Evolutionary conservation across 2,329 filamentous ascomycete genomes (phyloP).

Genomic region (Nannizziopsis barbatae): DNA sequence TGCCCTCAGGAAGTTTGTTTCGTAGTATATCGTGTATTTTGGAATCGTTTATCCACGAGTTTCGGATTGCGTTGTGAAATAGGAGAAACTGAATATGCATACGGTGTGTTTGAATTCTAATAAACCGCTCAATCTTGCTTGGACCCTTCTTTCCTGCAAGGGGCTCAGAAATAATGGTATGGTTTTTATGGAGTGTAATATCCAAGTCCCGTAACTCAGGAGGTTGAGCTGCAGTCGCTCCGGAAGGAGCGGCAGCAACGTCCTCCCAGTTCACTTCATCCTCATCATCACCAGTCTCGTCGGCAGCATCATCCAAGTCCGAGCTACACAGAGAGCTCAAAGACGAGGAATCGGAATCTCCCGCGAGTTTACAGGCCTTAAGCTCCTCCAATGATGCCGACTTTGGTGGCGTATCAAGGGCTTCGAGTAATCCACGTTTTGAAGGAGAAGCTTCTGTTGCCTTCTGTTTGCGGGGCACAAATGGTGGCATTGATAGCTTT

Average conservation of each 20-base stretch:
- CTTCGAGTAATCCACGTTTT: conserved; percentile 19
- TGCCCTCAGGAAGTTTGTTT: conserved; percentile 55
- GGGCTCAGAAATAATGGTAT: conserved; percentile 49
- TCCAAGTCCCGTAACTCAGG: conserved; percentile 57
- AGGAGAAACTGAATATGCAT: conserved; percentile 79
- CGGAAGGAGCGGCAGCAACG: conserved; percentile 32
- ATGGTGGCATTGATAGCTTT: conserved; percentile 33
- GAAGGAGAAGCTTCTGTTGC: conserved; percentile 19
- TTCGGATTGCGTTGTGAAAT: conserved; percentile 79
- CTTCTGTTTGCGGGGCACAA: conserved; percentile 34
- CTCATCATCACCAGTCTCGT: conserved; percentile 52
- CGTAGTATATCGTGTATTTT: conserved; percentile 66
- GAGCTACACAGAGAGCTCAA: conserved; percentile 25
- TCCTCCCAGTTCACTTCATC: conserved; percentile 51
- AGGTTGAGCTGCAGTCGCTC: conserved; percentile 35
- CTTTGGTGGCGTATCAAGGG: conserved; percentile 10
- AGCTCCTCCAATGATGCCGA: conserved; percentile 10
- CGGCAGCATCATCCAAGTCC: conserved; percentile 12
- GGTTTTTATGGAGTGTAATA: conserved; percentile 50
- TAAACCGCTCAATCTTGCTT: conserved; percentile 69
- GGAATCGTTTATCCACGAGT: conserved; percentile 69
- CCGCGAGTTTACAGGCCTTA: conserved; percentile 5
- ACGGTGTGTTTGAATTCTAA: conserved; percentile 69
- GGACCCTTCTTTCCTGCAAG: conserved; percentile 67
- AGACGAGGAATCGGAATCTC: conserved; percentile 27